Conservation (phyloP, 306 rosid genomes). For the Trifolium dubium region DNA sequence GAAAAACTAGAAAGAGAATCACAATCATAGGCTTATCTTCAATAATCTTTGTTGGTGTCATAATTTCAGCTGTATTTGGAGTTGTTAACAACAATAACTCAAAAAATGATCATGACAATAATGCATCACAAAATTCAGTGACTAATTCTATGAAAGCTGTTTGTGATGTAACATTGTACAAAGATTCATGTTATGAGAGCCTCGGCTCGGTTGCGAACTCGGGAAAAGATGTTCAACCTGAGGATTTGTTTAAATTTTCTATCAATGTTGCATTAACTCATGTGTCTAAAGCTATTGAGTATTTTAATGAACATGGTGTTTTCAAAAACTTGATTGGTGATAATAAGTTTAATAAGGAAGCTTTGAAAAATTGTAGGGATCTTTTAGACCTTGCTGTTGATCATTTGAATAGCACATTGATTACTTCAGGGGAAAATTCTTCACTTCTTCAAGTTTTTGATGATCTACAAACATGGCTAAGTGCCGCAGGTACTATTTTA, state of each 20-base stretch:
- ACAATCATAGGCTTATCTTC: conserved; percentile 58
- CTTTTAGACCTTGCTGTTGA: conserved; percentile 67
- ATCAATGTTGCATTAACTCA: conserved; percentile 55
- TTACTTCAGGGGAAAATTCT: conserved; percentile 32
- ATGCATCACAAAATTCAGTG: conserved; percentile 4
- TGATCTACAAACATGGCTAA: conserved; percentile 77
- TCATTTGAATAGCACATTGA: conserved; percentile 57
- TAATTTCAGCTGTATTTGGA: conserved; percentile 55
- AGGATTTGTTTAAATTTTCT: conserved; percentile 55
- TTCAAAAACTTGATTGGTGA: conserved; percentile 36
- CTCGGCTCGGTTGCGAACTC: conserved; percentile 47
- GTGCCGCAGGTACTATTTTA: conserved; percentile 60
- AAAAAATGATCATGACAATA: conserved; percentile 5
- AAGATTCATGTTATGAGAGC: conserved; percentile 56
- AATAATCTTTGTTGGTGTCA: conserved; percentile 52
- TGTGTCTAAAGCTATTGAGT: conserved; percentile 44
- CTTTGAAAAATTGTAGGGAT: conserved; percentile 59
- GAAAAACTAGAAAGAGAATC: conserved; percentile 59
- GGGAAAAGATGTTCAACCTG: conserved; percentile 48
- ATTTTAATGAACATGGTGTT: conserved; percentile 43
- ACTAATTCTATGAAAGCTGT: conserved; percentile 61
- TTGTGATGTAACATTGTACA: conserved; percentile 70
- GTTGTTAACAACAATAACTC: conserved; percentile 34
- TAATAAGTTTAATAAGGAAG: conserved; percentile 40
- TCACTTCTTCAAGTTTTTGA: conserved; percentile 56